Percentiles rank a stretch among this genome's conserved stretches.
These are phyloP conservation scores for Reutealis trisperma DNA, from an alignment of 345 rosid genomes.

Conservation along the genomic window DNA sequence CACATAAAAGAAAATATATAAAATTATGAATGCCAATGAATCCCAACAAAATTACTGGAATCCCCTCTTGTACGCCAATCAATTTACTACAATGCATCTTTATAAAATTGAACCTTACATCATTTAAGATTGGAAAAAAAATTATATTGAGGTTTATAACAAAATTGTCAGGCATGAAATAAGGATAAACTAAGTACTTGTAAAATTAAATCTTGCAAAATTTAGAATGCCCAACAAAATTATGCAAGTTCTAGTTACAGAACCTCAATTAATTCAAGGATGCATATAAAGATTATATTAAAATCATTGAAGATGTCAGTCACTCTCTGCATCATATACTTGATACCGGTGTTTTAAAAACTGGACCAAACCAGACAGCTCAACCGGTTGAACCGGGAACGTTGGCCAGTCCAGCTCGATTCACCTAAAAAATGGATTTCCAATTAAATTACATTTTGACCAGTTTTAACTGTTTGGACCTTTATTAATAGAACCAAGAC, in stretches of 20 bases:
- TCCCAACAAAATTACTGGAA: no score
- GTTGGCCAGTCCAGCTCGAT: no score
- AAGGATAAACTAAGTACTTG: neutral
- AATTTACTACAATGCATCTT: neutral
- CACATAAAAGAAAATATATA: no score
- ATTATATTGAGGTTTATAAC: neutral
- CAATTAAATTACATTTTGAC: no score
- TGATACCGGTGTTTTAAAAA: no score
- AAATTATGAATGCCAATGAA: no score
- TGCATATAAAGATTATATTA: neutral
- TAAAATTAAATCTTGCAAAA: conserved; percentile 4
- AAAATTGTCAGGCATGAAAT: neutral
- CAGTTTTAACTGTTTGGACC: no score
- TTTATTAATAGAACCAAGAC: no score
- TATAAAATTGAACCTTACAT: neutral
- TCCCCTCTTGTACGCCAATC: no score
- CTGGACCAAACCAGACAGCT: no score
- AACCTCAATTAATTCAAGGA: conserved; percentile 12
- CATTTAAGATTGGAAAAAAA: neutral
- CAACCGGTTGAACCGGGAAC: no score
- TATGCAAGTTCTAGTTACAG: conserved; percentile 4
- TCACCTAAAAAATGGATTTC: no score
- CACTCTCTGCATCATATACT: neutral
- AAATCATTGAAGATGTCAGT: conserved; percentile 7
- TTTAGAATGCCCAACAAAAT: conserved; percentile 19